A percentile compares a stretch with the other conserved stretches of the same genome.
Conservation (phyloP, 2,329 filamentous ascomycete genomes). For the Diatrype stigma region DNA sequence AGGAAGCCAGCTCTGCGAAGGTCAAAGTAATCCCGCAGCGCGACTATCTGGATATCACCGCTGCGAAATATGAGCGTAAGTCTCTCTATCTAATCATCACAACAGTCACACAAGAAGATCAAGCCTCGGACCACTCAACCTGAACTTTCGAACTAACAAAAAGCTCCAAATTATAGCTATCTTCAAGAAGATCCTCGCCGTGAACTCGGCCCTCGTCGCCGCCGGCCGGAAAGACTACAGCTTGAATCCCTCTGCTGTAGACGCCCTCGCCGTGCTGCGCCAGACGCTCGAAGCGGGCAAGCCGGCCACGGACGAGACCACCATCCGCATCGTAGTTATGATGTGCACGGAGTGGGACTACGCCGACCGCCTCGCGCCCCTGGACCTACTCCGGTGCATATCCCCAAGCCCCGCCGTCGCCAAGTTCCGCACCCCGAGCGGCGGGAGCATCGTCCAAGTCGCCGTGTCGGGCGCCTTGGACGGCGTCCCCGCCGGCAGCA, state of each 20-base stretch:
- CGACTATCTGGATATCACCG: constrained; percentile 71
- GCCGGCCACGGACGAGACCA: constrained; percentile 44
- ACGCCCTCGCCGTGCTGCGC: constrained; percentile 57
- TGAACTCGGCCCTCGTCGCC: constrained; percentile 70
- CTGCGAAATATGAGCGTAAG: constrained; percentile 62
- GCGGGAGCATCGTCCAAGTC: constrained; percentile 57
- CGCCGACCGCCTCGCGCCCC: constrained; percentile 71
- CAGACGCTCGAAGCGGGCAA: constrained; percentile 58
- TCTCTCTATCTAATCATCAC: constrained; percentile 1
- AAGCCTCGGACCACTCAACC: too few species aligned
- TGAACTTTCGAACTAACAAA: too few species aligned
- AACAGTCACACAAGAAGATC: not conserved
- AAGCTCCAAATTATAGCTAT: constrained; percentile 5
- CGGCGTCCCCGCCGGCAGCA: constrained; percentile 47
- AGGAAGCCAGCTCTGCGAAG: constrained; percentile 41
- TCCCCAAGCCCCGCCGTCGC: constrained; percentile 67
- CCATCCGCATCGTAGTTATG: constrained; percentile 63
- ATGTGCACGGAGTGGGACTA: constrained; percentile 77
- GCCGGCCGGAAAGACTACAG: constrained; percentile 69
- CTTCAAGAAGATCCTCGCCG: constrained; percentile 68
- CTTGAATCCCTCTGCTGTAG: constrained; percentile 68
- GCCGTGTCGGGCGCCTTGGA: constrained; percentile 36
- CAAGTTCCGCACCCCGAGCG: constrained; percentile 47
- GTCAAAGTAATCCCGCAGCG: constrained; percentile 71
- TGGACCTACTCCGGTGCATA: constrained; percentile 84